Conservation (phyloP, 2,329 filamentous ascomycete species). For the Didymella exigua region DNA sequence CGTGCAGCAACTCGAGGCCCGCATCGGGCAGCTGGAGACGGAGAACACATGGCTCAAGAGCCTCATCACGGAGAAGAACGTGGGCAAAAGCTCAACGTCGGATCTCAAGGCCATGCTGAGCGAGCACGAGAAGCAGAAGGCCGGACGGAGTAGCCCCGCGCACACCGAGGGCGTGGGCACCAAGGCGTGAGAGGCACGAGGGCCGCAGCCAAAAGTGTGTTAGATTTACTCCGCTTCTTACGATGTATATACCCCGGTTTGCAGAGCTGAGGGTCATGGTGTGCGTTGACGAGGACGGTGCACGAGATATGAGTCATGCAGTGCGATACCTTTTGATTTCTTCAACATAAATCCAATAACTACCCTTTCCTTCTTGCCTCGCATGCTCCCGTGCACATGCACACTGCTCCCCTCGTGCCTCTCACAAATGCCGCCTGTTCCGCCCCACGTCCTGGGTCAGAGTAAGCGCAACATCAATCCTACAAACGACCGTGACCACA, state of each 20-base stretch:
- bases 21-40: conserved; percentile 60
- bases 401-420: not conserved
- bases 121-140: conserved; percentile 42
- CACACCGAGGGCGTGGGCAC: conserved; percentile 49
- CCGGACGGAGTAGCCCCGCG: conserved; percentile 44
- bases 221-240: not conserved
- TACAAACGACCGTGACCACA: no score
- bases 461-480: no score
- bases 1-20: conserved; percentile 57
- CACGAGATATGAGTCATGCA: conserved; percentile 6
- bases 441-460: no score
- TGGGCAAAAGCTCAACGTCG: conserved; percentile 39
- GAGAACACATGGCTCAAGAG: conserved; percentile 60
- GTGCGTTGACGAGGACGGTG: not conserved
- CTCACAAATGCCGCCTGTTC: no score
- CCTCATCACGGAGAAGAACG: conserved; percentile 58
- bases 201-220: conserved; percentile 38
- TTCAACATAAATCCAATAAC: conserved; percentile 13
- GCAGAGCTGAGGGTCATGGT: not conserved
- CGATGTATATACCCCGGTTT: not conserved
- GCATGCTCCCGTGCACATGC: not conserved
- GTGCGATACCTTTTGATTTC: conserved; percentile 9
- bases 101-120: conserved; percentile 43
- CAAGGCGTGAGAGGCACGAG: conserved; percentile 31
- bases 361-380: not conserved